Percentiles rank a stretch among this genome's conserved stretches.
Evolutionary conservation across 164 flowering plant genomes (phyloP).

Genomic region (Pachysandra terminalis): DNA sequence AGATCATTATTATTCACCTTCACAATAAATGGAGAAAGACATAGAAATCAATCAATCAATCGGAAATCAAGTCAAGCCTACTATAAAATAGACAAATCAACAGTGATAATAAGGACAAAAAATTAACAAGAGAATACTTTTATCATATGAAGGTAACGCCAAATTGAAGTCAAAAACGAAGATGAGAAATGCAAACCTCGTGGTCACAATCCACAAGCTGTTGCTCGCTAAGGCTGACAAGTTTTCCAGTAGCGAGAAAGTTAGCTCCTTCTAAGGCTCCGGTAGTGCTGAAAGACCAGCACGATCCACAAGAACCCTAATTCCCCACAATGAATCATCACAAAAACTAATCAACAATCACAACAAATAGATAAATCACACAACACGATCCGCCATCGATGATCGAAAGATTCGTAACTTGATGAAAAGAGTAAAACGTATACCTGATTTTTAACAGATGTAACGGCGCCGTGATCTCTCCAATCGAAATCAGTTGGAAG

Average conservation of each 20-base stretch:
- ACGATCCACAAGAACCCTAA: slow-evolving; percentile 94
- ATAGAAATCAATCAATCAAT: no score
- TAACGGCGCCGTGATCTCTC: slow-evolving; percentile 91
- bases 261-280: slow-evolving; percentile 96
- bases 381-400: neutral
- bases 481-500: slow-evolving; percentile 84
- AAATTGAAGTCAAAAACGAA: no score
- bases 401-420: neutral
- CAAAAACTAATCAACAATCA: neutral
- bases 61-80: neutral
- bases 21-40: no score
- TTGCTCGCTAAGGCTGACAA: slow-evolving; percentile 88
- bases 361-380: neutral
- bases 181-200: slow-evolving; percentile 44
- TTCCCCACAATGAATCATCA: neutral
- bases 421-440: neutral
- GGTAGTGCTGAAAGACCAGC: slow-evolving; percentile 92
- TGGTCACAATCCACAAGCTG: slow-evolving; percentile 96
- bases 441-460: slow-evolving; percentile 87
- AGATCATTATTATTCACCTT: no score
- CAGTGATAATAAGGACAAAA: neutral
- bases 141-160: no score
- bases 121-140: neutral
- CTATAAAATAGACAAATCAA: neutral
- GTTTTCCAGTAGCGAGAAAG: slow-evolving; percentile 69